Evolutionary conservation across 176 grass and related monocot genomes (phyloP).

Genomic region (Urochloa ruziziensis): DNA sequence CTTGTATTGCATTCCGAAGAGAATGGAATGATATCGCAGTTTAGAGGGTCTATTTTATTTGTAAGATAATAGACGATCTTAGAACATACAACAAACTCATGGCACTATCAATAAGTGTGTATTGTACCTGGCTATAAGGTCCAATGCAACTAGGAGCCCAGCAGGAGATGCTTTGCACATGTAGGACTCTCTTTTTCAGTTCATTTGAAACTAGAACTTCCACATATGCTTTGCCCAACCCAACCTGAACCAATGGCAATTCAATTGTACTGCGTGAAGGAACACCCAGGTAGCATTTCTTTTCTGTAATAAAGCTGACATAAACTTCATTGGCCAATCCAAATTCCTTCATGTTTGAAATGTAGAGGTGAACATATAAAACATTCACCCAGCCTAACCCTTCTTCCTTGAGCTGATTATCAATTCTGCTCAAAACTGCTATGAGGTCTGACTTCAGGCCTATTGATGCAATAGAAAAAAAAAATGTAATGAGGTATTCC

Average conservation of each 20-base stretch:
- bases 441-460: conserved; percentile 72
- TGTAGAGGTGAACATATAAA: conserved; percentile 93
- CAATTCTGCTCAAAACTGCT: conserved; percentile 72
- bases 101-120: not conserved
- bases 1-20: not conserved
- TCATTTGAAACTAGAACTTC: conserved; percentile 84
- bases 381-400: conserved; percentile 84
- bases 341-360: conserved; percentile 91
- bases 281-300: conserved; percentile 82
- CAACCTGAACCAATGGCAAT: conserved; percentile 61
- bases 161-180: conserved; percentile 98
- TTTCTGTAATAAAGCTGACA: conserved; percentile 82
- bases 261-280: conserved; percentile 95
- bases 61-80: not conserved
- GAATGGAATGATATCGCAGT: not conserved
- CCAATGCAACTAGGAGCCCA: conserved; percentile 99
- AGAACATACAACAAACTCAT: conserved; percentile 1
- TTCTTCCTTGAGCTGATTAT: conserved; percentile 64
- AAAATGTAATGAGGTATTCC: not conserved
- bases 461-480: conserved; percentile 27
- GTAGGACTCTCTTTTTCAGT: conserved; percentile 81
- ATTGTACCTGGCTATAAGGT: conserved; percentile 89
- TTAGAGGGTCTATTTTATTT: not conserved
- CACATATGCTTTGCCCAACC: conserved; percentile 67
- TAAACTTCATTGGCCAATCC: conserved; percentile 86